phyloP scores from a whole-genome alignment of 1,284 basidiomycete genomes.

The Naganishia liquefaciens region DNA sequence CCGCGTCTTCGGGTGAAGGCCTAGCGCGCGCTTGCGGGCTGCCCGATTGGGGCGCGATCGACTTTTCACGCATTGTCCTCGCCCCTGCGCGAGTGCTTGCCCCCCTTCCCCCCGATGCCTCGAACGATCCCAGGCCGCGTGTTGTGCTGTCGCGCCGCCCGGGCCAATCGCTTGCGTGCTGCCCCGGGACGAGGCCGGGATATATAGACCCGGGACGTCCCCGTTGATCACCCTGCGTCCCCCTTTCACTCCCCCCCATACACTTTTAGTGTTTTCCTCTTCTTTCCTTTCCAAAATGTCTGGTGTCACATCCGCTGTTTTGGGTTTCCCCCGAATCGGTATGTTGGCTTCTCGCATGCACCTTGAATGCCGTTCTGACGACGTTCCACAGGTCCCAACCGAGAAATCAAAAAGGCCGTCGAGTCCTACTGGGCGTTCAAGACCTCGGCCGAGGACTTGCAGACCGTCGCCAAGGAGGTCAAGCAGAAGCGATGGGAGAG shows the following conservation, averaged over 20 bases:
- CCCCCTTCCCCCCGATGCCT: slow-evolving; percentile 1
- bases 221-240: no score
- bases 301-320: slow-evolving; percentile 68
- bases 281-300: slow-evolving; percentile 42
- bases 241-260: slow-evolving; percentile 28
- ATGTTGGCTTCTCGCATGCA: slow-evolving; percentile 39
- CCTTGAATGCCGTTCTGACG: not conserved
- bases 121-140: not conserved
- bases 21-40: slow-evolving; percentile 3
- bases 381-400: slow-evolving; percentile 69
- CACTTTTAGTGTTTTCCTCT: slow-evolving; percentile 25
- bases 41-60: not conserved
- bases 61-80: slow-evolving; percentile 2
- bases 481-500: slow-evolving; percentile 87
- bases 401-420: slow-evolving; percentile 96
- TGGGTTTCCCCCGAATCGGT: slow-evolving; percentile 98
- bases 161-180: not conserved
- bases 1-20: slow-evolving; percentile 17
- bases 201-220: not conserved
- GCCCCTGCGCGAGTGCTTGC: not conserved
- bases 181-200: not conserved
- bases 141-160: no score
- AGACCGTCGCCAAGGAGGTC: slow-evolving; percentile 82
- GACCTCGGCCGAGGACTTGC: slow-evolving; percentile 82
- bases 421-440: slow-evolving; percentile 98